Evolutionary conservation across 2,329 filamentous ascomycete genomes (phyloP).

Genomic region (Xylaria sp.): DNA sequence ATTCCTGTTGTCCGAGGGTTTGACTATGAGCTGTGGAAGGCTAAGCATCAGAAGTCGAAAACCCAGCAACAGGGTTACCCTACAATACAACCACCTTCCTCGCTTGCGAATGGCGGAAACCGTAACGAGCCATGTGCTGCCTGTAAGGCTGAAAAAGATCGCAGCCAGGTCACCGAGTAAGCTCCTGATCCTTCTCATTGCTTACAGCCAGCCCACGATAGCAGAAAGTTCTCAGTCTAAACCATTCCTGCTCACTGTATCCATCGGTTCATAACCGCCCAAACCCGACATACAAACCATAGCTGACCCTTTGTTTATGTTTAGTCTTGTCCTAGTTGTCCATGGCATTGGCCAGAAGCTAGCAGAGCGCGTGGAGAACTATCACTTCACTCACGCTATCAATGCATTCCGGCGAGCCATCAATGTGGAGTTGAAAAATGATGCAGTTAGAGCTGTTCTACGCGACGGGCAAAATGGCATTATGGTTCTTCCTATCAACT

Average conservation of each 20-base stretch:
- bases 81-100: slow-evolving; percentile 37
- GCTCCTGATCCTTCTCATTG: background rate
- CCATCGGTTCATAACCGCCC: background rate
- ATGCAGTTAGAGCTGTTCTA: slow-evolving; percentile 75
- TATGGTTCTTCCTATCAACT: slow-evolving; percentile 94
- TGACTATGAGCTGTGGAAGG: slow-evolving; percentile 76
- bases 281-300: background rate
- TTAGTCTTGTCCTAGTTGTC: slow-evolving; percentile 76
- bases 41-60: slow-evolving; percentile 62
- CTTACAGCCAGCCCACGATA: background rate
- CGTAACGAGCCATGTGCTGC: slow-evolving; percentile 53
- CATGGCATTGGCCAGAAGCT: slow-evolving; percentile 98
- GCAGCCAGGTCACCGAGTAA: slow-evolving; percentile 75
- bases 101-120: slow-evolving; percentile 34
- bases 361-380: slow-evolving; percentile 92
- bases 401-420: slow-evolving; percentile 87
- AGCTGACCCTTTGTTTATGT: slow-evolving; percentile 1
- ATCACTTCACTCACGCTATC: slow-evolving; percentile 95
- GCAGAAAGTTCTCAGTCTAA: background rate
- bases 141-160: slow-evolving; percentile 67
- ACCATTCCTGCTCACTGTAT: background rate
- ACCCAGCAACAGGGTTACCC: slow-evolving; percentile 36
- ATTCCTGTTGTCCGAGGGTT: slow-evolving; percentile 91
- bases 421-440: slow-evolving; percentile 79
- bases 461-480: slow-evolving; percentile 82